phyloP scores from a whole-genome alignment of 2,329 filamentous ascomycete species.

The Fusarium circinatum region DNA sequence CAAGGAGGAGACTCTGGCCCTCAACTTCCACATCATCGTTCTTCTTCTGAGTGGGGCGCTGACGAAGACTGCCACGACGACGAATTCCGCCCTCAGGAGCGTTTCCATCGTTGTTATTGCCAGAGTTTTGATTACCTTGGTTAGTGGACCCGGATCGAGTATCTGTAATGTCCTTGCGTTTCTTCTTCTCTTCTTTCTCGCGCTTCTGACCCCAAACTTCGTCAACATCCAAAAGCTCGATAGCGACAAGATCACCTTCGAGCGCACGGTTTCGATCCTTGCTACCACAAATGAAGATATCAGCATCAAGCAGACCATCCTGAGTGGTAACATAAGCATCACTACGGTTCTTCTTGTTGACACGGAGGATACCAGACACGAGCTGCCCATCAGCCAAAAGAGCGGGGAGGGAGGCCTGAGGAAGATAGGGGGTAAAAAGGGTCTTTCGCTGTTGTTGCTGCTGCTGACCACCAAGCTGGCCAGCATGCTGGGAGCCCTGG shows the following conservation, averaged over 20 bases:
- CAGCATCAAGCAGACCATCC: constrained; percentile 87
- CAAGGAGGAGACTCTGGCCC: constrained; percentile 93
- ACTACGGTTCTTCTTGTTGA: constrained; percentile 99
- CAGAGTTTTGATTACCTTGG: constrained; percentile 72
- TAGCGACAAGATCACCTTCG: constrained; percentile 93
- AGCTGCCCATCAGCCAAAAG: constrained; percentile 92
- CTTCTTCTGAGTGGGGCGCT: constrained; percentile 99
- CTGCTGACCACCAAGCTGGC: constrained; percentile 71
- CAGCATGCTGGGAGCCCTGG: constrained; percentile 77
- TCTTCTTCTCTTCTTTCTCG: constrained; percentile 99
- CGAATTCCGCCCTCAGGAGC: constrained; percentile 85
- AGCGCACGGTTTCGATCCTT: constrained; percentile 98
- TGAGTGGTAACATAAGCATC: constrained; percentile 97
- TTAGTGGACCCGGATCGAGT: constrained; percentile 81
- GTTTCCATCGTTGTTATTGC: constrained; percentile 70
- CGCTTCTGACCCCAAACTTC: constrained; percentile 99
- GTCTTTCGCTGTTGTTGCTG: constrained; percentile 96
- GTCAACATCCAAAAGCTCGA: constrained; percentile 96
- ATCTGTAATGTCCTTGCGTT: constrained; percentile 98
- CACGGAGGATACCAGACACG: constrained; percentile 93
- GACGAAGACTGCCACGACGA: constrained; percentile 91
- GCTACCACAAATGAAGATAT: constrained; percentile 99
- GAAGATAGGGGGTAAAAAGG: constrained; percentile 96
- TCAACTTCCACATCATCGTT: constrained; percentile 99
- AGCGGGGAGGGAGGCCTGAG: constrained; percentile 91